Conservation (phyloP, 2,329 filamentous ascomycete species). For the Coniochaeta prunicola region DNA sequence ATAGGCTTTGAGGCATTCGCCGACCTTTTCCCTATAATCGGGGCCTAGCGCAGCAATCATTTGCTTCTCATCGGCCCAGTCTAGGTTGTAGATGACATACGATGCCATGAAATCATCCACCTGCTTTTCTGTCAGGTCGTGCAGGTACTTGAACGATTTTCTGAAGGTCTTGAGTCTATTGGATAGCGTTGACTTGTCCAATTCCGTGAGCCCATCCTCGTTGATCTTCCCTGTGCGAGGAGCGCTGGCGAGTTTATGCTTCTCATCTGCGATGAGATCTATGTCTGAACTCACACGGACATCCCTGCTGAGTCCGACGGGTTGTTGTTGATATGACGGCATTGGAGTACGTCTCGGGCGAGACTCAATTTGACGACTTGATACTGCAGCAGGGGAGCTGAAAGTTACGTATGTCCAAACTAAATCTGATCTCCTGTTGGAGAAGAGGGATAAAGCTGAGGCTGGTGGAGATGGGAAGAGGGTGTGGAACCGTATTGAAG, state of each 20-base stretch:
- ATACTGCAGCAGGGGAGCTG: background rate
- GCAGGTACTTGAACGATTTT: constrained; percentile 41
- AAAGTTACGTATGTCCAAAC: background rate
- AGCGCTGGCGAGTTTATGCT: background rate
- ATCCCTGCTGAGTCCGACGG: background rate
- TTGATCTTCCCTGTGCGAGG: background rate
- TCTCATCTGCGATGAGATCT: constrained; percentile 2
- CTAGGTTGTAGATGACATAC: constrained; percentile 48
- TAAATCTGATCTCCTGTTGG: background rate
- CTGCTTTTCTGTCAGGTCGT: constrained; percentile 38
- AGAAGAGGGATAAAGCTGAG: background rate
- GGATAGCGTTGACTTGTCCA: constrained; percentile 36
- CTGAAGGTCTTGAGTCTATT: constrained; percentile 43
- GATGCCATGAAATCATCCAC: constrained; percentile 50
- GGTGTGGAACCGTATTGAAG: constrained; percentile 1
- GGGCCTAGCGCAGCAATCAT: constrained; percentile 40
- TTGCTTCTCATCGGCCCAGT: constrained; percentile 42
- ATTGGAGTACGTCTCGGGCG: background rate
- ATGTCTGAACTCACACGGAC: background rate
- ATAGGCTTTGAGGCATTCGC: constrained; percentile 42
- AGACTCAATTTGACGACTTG: background rate
- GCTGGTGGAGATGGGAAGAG: background rate
- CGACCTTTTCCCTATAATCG: constrained; percentile 41
- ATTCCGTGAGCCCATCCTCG: constrained; percentile 9
- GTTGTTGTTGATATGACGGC: background rate